Percentiles rank a stretch among this genome's conserved stretches.
phyloP scores from a whole-genome alignment of 164 flowering plant species.

The Saururus chinensis region DNA sequence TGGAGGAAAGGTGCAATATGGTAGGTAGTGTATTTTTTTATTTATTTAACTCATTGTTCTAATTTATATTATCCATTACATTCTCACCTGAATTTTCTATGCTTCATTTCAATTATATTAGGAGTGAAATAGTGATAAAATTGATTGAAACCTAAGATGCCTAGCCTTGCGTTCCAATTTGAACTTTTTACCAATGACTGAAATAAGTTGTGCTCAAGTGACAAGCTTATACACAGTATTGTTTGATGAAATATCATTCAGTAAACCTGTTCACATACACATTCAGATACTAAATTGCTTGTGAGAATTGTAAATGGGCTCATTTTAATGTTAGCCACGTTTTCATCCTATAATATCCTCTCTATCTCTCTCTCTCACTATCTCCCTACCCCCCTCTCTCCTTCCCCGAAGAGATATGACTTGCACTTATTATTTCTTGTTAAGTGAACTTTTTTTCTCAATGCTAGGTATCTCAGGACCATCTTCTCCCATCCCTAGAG shows the following conservation, averaged over 20 bases:
- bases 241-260: neutral
- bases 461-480: constrained; percentile 15
- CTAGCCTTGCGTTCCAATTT: neutral
- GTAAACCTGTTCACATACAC: too few relatives aligned
- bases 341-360: too few relatives aligned
- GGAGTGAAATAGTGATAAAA: too few relatives aligned
- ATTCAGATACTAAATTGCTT: too few relatives aligned
- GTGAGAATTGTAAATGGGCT: too few relatives aligned
- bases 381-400: too few relatives aligned
- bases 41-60: too few relatives aligned
- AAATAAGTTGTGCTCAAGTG: neutral
- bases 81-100: too few relatives aligned
- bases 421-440: neutral
- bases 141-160: neutral
- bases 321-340: too few relatives aligned
- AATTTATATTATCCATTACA: neutral
- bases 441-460: constrained; percentile 1
- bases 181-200: neutral
- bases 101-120: too few relatives aligned
- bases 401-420: too few relatives aligned
- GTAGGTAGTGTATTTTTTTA: constrained; percentile 17
- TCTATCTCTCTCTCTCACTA: neutral
- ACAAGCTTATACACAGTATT: neutral
- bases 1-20: constrained; percentile 28
- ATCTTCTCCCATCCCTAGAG: constrained; percentile 14